Conservation (phyloP, 2,329 filamentous ascomycete species). For the Calonectria pauciramosa region DNA sequence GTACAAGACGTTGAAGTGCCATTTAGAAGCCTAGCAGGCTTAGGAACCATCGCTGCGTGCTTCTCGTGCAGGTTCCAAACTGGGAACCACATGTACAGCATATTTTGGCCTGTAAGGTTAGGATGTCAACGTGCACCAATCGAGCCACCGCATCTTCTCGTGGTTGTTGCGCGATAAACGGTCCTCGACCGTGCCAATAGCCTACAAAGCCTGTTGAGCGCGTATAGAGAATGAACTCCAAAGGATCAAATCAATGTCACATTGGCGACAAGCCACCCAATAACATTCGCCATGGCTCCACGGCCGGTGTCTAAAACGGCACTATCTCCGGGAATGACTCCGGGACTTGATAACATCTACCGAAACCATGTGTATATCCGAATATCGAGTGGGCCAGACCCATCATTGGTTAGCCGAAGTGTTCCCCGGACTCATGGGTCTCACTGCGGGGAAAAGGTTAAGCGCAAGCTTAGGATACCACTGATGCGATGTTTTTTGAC, state of each 20-base stretch:
- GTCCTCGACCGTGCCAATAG: too few relatives aligned
- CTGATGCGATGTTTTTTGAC: not conserved
- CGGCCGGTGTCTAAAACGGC: not conserved
- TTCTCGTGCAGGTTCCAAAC: not conserved
- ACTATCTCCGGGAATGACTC: not conserved
- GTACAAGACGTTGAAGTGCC: not conserved
- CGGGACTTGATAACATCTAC: not conserved
- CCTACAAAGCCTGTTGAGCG: not conserved
- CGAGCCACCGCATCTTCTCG: not conserved
- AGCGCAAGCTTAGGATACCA: not conserved
- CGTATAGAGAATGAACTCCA: not conserved
- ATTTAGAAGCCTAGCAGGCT: not conserved
- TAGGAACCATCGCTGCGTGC: not conserved
- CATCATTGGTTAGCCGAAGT: not conserved
- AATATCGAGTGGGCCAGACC: not conserved
- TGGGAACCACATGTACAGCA: accelerated
- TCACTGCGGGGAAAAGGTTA: slow-evolving; percentile 6
- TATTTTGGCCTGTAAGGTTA: not conserved
- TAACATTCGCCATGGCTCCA: not conserved
- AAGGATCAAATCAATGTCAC: not conserved
- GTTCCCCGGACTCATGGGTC: not conserved
- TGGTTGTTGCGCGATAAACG: not conserved
- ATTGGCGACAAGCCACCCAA: not conserved
- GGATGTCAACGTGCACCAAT: not conserved
- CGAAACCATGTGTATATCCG: not conserved